Evolutionary conservation across 106 monocot species (phyloP).

Genomic region (Acorus gramineus): DNA sequence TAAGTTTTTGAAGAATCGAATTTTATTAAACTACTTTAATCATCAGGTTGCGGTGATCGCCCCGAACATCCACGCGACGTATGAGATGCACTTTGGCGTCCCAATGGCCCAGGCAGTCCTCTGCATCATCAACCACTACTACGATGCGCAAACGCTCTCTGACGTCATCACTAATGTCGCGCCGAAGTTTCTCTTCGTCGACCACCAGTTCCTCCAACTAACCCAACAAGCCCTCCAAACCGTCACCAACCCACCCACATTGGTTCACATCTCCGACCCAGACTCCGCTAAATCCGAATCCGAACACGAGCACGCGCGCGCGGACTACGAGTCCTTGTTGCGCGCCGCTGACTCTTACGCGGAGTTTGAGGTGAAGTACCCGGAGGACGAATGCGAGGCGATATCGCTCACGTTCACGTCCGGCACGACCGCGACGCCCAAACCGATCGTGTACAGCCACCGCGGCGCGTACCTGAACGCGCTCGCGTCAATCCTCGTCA

Average conservation of each 20-base stretch:
- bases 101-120: conserved; percentile 31
- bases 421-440: conserved; percentile 31
- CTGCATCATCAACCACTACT: conserved; percentile 18
- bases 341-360: background rate
- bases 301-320: background rate
- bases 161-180: conserved; percentile 3
- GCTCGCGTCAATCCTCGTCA: conserved; percentile 7
- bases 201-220: conserved; percentile 8
- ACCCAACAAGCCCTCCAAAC: conserved; percentile 7
- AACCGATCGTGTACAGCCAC: conserved; percentile 28
- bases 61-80: conserved; percentile 26
- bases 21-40: no score
- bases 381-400: conserved; percentile 22
- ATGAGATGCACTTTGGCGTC: conserved; percentile 24
- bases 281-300: no score
- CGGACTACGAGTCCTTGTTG: conserved; percentile 13
- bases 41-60: conserved; percentile 6
- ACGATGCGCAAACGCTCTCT: conserved; percentile 10
- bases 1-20: no score
- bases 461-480: conserved; percentile 26
- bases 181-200: conserved; percentile 22
- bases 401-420: conserved; percentile 33
- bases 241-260: conserved; percentile 1
- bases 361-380: conserved; percentile 11
- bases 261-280: conserved; percentile 15